Base-by-base conservation (phyloP, 495 filamentous ascomycete species). In the Hypoxylon fragiforme region DNA sequence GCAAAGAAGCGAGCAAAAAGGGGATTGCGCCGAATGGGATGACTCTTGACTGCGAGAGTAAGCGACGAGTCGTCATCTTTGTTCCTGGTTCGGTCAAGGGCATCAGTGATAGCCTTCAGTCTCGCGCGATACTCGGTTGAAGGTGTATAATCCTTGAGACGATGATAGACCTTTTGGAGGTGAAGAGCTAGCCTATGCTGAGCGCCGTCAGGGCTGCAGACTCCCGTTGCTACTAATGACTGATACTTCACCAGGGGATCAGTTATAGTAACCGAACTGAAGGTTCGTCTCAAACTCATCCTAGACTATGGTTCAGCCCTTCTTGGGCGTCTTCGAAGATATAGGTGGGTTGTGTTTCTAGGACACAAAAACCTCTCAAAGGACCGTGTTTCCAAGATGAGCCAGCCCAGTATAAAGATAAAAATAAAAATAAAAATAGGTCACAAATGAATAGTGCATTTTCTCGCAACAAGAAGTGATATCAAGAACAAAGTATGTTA, bases 161-260 rank as follows among this genome's bases (percentile, higher is more conserved):
- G 71, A 14, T 78, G 61, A 55, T 89, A 89, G 12, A 89, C 68
- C 57, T 84, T 86, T 54, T 87, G 85, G 1, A 89, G 76, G 64
- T 88, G 83, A 9, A 86, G 69, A 14, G 87, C 85, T 13, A 87
- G 71, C 12, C 84, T 77, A 65, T 87, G 77, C 63, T 88, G 85
- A n/a, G 85, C 72, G 0, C 79, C 76, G 69, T 89, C 87, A 9
- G 82, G 84, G 16, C 67, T 60, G 53, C 83, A 84, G 24, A 69
- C 52, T 36, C 82, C 80, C 0, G 83, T 83, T 31, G 82, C 74
- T 8, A 89, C 63, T 2, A 89, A 68, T 2, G 83, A 69, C 18
- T 81, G 76, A 63, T 89, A 91, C 43, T 87, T 80, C 49, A 88
- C 74, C 28, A 89, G 70, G 3, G 86, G 87, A 62, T 89, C 87